Evolutionary conservation across 352 stramenopile species (phyloP).

Genomic region (Thalassiosira pacifica): DNA sequence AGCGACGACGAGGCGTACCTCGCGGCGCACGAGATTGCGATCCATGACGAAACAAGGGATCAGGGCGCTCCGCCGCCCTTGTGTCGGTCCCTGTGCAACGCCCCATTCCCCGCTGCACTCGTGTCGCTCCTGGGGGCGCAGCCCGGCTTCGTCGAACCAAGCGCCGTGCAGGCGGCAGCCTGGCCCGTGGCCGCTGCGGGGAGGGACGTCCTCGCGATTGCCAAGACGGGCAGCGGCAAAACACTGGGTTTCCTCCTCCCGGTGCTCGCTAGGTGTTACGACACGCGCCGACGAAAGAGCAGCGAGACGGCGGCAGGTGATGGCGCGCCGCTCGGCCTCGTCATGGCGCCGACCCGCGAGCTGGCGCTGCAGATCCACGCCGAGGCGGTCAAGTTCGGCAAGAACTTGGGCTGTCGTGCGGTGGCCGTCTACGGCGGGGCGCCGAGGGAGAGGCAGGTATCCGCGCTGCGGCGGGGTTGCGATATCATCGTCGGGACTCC

Average conservation of each 20-base stretch:
- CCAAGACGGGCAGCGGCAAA: conserved; percentile 80
- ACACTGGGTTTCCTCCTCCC: conserved; percentile 91
- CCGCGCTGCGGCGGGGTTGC: conserved; percentile 39
- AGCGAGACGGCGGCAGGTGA: not conserved
- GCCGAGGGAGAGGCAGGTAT: conserved; percentile 86
- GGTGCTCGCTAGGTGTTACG: conserved; percentile 7
- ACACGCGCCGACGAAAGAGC: not conserved
- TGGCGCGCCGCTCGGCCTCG: conserved; percentile 61
- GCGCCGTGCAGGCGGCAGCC: conserved; percentile 42
- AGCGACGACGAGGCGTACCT: not conserved
- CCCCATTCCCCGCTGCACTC: not conserved
- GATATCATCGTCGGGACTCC: conserved; percentile 92
- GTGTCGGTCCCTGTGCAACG: not conserved
- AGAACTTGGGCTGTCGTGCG: too few species aligned
- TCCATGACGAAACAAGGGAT: not conserved
- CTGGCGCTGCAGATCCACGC: conserved; percentile 90
- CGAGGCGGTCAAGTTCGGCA: conserved; percentile 74
- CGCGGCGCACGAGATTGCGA: not conserved
- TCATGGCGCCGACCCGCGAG: conserved; percentile 90
- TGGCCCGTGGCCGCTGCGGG: conserved; percentile 4
- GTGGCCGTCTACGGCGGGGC: conserved; percentile 72
- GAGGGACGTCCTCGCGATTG: conserved; percentile 49
- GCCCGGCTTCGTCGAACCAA: not conserved
- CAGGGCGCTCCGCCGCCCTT: not conserved
- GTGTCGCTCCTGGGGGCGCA: not conserved